Evolutionary conservation across 495 filamentous ascomycete genomes (phyloP).

Genomic region (Podospora fimiseda): DNA sequence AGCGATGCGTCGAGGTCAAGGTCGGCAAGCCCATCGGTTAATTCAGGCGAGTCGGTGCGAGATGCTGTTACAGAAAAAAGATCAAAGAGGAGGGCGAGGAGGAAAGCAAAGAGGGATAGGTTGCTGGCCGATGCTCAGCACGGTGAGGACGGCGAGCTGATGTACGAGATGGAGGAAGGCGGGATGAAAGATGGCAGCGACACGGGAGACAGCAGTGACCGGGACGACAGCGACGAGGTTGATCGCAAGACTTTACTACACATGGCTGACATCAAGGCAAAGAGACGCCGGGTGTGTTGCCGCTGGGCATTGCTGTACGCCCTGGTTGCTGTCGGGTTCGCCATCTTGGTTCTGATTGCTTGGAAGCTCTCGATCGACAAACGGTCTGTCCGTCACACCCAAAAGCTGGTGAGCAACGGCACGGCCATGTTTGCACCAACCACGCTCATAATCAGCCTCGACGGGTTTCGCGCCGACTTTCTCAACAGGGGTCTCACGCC

Average conservation of each 20-base stretch:
- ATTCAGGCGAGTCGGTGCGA: slow-evolving; percentile 19
- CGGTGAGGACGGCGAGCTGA: slow-evolving; percentile 65
- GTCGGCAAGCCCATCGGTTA: slow-evolving; percentile 26
- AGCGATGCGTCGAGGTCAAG: slow-evolving; percentile 25
- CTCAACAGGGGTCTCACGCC: slow-evolving; percentile 77
- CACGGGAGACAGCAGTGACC: slow-evolving; percentile 49
- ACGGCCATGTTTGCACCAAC: slow-evolving; percentile 83
- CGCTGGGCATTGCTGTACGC: slow-evolving; percentile 49
- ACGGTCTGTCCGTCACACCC: slow-evolving; percentile 15
- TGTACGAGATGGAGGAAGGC: slow-evolving; percentile 87
- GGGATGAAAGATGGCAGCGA: slow-evolving; percentile 58
- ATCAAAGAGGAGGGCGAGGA: slow-evolving; percentile 30
- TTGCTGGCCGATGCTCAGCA: slow-evolving; percentile 44
- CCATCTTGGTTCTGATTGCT: slow-evolving; percentile 43
- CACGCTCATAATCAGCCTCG: slow-evolving; percentile 88
- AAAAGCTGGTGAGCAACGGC: slow-evolving; percentile 60
- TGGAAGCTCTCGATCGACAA: slow-evolving; percentile 44
- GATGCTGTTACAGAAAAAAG: slow-evolving; percentile 48
- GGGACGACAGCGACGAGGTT: slow-evolving; percentile 48
- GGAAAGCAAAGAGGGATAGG: slow-evolving; percentile 43
- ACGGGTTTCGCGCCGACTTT: slow-evolving; percentile 97
- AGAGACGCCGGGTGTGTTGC: slow-evolving; percentile 37
- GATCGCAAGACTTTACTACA: slow-evolving; percentile 42
- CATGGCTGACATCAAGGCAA: slow-evolving; percentile 38
- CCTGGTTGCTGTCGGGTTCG: slow-evolving; percentile 45